A percentile compares a stretch with the other conserved stretches of the same genome.
These are phyloP conservation scores for Geum urbanum DNA, from an alignment of 306 rosid species.

Conservation along the genomic window DNA sequence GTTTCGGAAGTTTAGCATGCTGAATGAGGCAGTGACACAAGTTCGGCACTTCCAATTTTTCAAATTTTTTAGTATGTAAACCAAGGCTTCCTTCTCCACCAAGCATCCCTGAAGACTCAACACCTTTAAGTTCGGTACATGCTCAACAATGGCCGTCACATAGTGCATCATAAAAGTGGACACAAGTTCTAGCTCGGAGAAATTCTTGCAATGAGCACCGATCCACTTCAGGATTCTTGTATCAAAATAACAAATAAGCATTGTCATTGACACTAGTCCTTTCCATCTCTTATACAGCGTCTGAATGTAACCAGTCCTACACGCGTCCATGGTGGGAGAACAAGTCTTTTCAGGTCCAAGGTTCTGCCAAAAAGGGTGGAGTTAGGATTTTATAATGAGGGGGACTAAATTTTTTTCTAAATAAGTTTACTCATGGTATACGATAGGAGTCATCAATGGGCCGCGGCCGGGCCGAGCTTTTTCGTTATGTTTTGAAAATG, in stretches of 20 bases:
- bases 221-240: not conserved
- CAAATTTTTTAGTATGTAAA: not conserved
- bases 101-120: slow-evolving; percentile 17
- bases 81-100: slow-evolving; percentile 22
- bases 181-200: slow-evolving; percentile 18
- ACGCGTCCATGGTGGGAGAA: not conserved
- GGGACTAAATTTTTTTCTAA: too few relatives aligned
- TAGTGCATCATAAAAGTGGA: not conserved
- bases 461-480: too few relatives aligned
- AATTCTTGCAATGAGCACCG: slow-evolving; percentile 8
- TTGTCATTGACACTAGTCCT: not conserved
- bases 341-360: not conserved
- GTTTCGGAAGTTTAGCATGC: not conserved
- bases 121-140: slow-evolving; percentile 17
- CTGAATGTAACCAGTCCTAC: not conserved
- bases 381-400: too few relatives aligned
- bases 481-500: too few relatives aligned
- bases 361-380: slow-evolving; percentile 1
- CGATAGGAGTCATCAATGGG: too few relatives aligned
- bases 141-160: not conserved
- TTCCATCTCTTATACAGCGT: not conserved
- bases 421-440: too few relatives aligned
- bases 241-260: not conserved
- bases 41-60: slow-evolving; percentile 23
- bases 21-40: slow-evolving; percentile 19